A percentile compares a stretch with the other conserved stretches of the same genome.
These are phyloP conservation scores for Brassica juncea DNA, from an alignment of 345 rosid species.

Conservation along the genomic window DNA sequence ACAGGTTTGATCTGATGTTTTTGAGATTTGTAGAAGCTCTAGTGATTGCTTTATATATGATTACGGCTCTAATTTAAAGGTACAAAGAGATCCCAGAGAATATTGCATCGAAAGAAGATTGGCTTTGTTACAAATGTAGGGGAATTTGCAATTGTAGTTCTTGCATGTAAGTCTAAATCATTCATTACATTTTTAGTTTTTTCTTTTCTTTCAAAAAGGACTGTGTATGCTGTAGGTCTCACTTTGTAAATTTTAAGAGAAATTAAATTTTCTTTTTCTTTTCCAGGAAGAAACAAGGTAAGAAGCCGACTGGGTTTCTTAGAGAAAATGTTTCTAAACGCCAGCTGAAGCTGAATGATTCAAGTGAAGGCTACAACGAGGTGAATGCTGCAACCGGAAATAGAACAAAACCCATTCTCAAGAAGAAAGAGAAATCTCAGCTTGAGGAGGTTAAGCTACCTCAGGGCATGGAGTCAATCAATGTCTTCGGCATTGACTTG, in stretches of 20 bases:
- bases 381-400: neutral
- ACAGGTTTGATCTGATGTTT: conserved; percentile 52
- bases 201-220: neutral
- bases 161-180: conserved; percentile 54
- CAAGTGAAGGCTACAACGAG: neutral
- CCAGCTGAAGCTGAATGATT: neutral
- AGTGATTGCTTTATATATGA: neutral
- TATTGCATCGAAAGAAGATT: conserved; percentile 46
- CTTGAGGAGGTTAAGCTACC: conserved; percentile 50
- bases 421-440: conserved; percentile 38
- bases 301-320: neutral
- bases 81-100: conserved; percentile 70
- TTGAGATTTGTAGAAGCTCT: neutral
- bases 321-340: no score
- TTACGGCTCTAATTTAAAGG: conserved; percentile 38
- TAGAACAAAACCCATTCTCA: neutral
- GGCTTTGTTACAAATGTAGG: conserved; percentile 82
- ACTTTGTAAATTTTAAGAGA: neutral
- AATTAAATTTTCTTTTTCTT: neutral
- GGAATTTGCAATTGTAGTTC: conserved; percentile 81
- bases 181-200: neutral
- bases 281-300: neutral
- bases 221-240: neutral
- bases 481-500: conserved; percentile 64
- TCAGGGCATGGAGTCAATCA: conserved; percentile 46